These are phyloP conservation scores for Plasmodium falciparum DNA, from an alignment of 169 alveolate genomes.

Conservation along the genomic window DNA sequence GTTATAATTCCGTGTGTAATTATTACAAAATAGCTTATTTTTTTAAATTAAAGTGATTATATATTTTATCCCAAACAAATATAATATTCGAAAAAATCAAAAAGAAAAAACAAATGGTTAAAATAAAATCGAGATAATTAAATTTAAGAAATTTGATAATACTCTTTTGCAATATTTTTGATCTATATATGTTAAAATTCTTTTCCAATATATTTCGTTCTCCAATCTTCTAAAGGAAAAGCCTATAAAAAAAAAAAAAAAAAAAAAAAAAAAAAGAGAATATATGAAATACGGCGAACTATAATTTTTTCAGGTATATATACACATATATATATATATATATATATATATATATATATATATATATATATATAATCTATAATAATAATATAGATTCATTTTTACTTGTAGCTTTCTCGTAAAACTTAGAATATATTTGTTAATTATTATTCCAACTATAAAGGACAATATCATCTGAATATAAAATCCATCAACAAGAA, in stretches of 20 bases:
- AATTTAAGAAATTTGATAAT: too few species aligned
- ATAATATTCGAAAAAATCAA: too few species aligned
- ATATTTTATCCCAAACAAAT: too few species aligned
- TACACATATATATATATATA: background rate
- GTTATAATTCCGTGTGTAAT: background rate
- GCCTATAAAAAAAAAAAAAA: slow-evolving; percentile 21
- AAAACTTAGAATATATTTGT: slow-evolving; percentile 51
- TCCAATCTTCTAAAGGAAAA: slow-evolving; percentile 66
- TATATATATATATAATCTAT: too few species aligned
- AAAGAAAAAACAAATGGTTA: too few species aligned
- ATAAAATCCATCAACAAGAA: slow-evolving; percentile 78
- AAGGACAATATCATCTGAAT: slow-evolving; percentile 77
- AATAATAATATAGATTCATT: background rate
- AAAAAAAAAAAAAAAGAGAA: slow-evolving; percentile 16
- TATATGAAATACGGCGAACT: background rate
- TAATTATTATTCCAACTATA: slow-evolving; percentile 73
- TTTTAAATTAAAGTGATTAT: background rate
- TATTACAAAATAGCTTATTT: background rate
- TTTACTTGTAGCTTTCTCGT: slow-evolving; percentile 71
- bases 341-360: background rate
- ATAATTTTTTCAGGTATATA: background rate
- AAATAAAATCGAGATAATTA: too few species aligned
- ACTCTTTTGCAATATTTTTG: too few species aligned
- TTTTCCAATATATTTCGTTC: slow-evolving; percentile 19
- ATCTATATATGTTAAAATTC: background rate